Evolutionary conservation across 306 rosid species (phyloP).

Genomic region (Vigna unguiculata): DNA sequence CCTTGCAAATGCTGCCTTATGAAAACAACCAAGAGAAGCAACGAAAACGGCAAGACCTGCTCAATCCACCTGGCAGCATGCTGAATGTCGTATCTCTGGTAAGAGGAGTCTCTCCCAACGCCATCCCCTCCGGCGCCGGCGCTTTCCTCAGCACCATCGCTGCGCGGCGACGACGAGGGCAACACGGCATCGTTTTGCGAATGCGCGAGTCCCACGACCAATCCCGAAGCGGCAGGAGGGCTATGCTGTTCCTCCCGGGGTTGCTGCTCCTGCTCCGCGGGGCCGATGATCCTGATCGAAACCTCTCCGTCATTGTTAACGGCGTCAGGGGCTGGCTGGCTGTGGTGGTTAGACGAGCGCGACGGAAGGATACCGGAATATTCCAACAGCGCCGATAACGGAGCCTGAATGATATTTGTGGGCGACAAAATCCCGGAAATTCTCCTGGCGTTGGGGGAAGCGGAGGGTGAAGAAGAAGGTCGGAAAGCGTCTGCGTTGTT

Average conservation of each 20-base stretch:
- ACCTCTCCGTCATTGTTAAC: slow-evolving; percentile 73
- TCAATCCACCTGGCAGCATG: slow-evolving; percentile 99
- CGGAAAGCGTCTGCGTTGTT: slow-evolving; percentile 59
- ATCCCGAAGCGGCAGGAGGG: slow-evolving; percentile 40
- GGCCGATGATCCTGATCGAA: slow-evolving; percentile 83
- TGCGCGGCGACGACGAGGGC: slow-evolving; percentile 47
- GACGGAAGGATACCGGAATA: slow-evolving; percentile 72
- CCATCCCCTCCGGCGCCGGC: slow-evolving; percentile 42
- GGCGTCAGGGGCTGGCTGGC: slow-evolving; percentile 48
- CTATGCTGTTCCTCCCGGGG: slow-evolving; percentile 52
- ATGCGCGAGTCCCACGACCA: slow-evolving; percentile 56
- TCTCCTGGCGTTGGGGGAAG: slow-evolving; percentile 48
- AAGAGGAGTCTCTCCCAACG: slow-evolving; percentile 87
- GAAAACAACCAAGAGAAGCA: slow-evolving; percentile 96
- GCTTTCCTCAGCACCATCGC: slow-evolving; percentile 58
- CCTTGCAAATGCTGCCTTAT: slow-evolving; percentile 99
- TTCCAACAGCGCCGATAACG: slow-evolving; percentile 77
- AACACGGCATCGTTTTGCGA: slow-evolving; percentile 50
- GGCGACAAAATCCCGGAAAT: slow-evolving; percentile 62
- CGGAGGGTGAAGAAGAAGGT: slow-evolving; percentile 20
- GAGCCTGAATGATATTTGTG: slow-evolving; percentile 75
- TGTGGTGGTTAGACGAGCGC: slow-evolving; percentile 58
- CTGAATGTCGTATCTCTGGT: slow-evolving; percentile 96
- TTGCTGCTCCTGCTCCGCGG: slow-evolving; percentile 56
- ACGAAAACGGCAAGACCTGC: slow-evolving; percentile 88